Evolutionary conservation across 495 filamentous ascomycete genomes (phyloP), one percentile per base, ranked within the genome.

Genomic region (Aspergillus coremiiformis): DNA sequence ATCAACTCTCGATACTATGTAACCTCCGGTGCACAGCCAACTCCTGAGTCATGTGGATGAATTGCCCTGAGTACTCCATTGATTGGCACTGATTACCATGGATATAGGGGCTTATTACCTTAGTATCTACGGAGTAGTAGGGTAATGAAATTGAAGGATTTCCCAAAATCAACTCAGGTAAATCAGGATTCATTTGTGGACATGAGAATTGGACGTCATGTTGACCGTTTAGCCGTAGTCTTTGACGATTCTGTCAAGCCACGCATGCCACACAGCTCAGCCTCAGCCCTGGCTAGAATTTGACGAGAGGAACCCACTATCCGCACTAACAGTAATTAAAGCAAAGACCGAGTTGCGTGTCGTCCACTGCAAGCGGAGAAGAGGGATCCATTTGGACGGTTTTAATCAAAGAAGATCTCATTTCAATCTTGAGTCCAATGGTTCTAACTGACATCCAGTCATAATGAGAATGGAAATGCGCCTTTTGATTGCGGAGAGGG

Each of bases 281-380:
- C 44, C 44, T 21, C 17, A 33, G 21, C 12, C 15, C 26, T 20
- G 44, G 29, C 44, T 11, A 20, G n/a, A 20, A 47, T 30, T 30
- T 32, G 35, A 47, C 22, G 44, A 47, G 26, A 19, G 27, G 32
- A 47, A 35, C 29, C 44, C 44, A 47, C 44, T 21, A 12, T 33
- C 17, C 20, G 19, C 27, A 20, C 27, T 47, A 20, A 4, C 27
- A 35, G 27, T 22, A 35, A 47, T 32, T 26, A 35, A 19, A 19
- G 44, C 17, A 15, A 26, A 33, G 27, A 14, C 27, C 27, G 44
- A 47, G 44, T 47, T 47, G 44, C 44, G 44, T 47, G 44, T 47
- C 27, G 17, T 47, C 44, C 44, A 30, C 30, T 20, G 27, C 17
- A 47, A 47, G 44, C 44, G 44, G 44, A 47, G 44, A 47, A 47